Base-by-base conservation (phyloP, 352 stramenopile species). In the Phytophthora podocarpi region DNA sequence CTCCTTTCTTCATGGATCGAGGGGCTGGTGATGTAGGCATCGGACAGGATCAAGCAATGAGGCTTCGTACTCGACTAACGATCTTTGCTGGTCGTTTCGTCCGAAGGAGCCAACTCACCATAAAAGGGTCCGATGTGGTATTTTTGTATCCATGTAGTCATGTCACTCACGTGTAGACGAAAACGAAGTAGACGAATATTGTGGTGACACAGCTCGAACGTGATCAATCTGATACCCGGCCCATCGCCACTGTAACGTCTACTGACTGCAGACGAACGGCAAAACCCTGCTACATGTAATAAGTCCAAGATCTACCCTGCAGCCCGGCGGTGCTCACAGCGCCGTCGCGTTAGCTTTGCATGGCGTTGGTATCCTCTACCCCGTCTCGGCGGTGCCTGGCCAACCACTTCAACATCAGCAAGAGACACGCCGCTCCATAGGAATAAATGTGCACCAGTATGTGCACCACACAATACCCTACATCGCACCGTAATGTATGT, bases 11-110 rank as follows among this genome's bases (percentile, higher is more conserved):
- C 15, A 47, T 9, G 26, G 57, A 68, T n/a, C 45, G 57, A 30
- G 45, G 50, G 3, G 64, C 58, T 34, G 64, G 58, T 5, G 64
- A 72, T 18, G 50, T 60, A 6, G 64, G 50, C 64, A 72, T 72
- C 36, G 12, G 26, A 41, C 31, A 47, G 24, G 31, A 43, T 20
- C 31, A 10, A 2, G 21, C 13, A 36, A 11, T 50, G 20, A 23
- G 15, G 27, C 45, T 16, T 6, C 13, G 5, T n/a, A n/a, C n/a
- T n/a, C n/a, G n/a, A n/a, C n/a, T n/a, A n/a, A n/a, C 35, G 18
- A 15, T 11, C 8, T 42, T 37, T 13, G 7, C 10, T 43, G 26
- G 46, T 60, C 53, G 54, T 70, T 60, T 70, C 46, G 35, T 34
- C 11, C 11, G 28, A 34, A 6, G 28, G 6, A 34, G 28, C 31